Base-by-base conservation (phyloP, 2,329 filamentous ascomycete genomes). In the Zarea fungicola region DNA sequence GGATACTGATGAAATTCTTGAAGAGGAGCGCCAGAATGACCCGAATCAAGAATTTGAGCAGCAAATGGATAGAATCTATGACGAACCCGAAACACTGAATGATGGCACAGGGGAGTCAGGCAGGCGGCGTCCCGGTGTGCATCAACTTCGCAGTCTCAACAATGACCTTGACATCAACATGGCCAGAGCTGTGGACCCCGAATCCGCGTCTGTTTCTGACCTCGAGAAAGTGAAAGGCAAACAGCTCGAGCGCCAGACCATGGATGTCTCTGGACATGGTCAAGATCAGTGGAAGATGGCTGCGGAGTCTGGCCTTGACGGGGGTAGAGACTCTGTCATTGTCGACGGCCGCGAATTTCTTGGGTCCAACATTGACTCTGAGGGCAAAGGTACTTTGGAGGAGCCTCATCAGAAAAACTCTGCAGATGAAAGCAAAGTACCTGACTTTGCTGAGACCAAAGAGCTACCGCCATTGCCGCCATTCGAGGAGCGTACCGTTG, bases 1-100 rank as follows among this genome's bases (percentile, higher is more conserved):
- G 32, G 91, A 97, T 61, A 89, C 96, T 4, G 93, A 99, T 64
- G 87, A 89, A 60, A 84, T 96, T 52, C 81, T 88, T 61, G 89
- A 93, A 61, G 82, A 92, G 53, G 84, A 90, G 56, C 77, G 85
- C 43, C 77, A 81, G 56, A 80, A 80, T 23, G 84, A 90, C 58
- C 65, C 81, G 42, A 83, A 85, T 56, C 71, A 75, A 13, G 75
- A 76, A 43, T 83, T 78, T 55, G 75, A 80, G 58, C 66, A 70
- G 4, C 77, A 83, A 43, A 84, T 85, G 80, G 70, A 80, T 26
- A 73, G 76, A 5, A 81, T 85, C 40, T 85, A 87, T 55, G 66
- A 66, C 14, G 77, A 79, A 3, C 22, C 44, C 13, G n/a, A 18
- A 3, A 61, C 65, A 1, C 62, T 62, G 6, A 59, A 58, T 6